Evolutionary conservation across 495 filamentous ascomycete species (phyloP), one percentile per base, ranked within the genome.

Genomic region (Annulohypoxylon nitens): DNA sequence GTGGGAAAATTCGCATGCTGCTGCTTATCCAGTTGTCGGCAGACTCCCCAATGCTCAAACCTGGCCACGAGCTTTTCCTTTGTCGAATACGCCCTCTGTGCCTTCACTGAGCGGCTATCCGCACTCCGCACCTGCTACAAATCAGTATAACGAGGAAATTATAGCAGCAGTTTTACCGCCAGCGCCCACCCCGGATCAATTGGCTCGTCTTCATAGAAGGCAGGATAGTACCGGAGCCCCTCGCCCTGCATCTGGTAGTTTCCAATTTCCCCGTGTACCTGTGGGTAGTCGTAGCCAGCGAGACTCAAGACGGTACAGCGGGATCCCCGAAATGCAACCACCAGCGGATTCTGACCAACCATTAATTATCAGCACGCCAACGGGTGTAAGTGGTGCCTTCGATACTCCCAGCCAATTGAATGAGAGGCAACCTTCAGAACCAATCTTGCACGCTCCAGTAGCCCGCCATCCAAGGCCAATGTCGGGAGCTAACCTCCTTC

Each of bases 361-460:
- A 8, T 81, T 86, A 7, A 85, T 86, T 63, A 84, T 85, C 61
- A 84, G 81, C 77, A 86, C 82, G 6, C 84, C 83, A 39, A 82
- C 76, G 33, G 84, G 80, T 65, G 84, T 85, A 26, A 73, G 76
- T 10, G 83, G 81, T 48, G 83, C 78, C 3, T 85, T 80, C 60
- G 84, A 86, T 55, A 66, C 76, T 9, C 76, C 81, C 14, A 71
- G 74, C 26, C 74, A 78, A n/a, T 68, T 67, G 48, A 55, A 73
- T 33, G 26, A 59, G 37, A 70, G 76, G 33, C 71, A 45, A 3
- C 65, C 77, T 6, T 65, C 69, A 6, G 81, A 82, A 34, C 75
- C 79, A 2, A 80, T 82, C 8, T 79, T 84, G 57, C 78, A 83
- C 39, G 83, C 80, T 20, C 83, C 81, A 23, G 77, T 81, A 18